Percentiles rank a stretch among this genome's conserved stretches.
These are phyloP conservation scores for Tetrahymena borealis DNA, from an alignment of 73 alveolate species.

Conservation along the genomic window DNA sequence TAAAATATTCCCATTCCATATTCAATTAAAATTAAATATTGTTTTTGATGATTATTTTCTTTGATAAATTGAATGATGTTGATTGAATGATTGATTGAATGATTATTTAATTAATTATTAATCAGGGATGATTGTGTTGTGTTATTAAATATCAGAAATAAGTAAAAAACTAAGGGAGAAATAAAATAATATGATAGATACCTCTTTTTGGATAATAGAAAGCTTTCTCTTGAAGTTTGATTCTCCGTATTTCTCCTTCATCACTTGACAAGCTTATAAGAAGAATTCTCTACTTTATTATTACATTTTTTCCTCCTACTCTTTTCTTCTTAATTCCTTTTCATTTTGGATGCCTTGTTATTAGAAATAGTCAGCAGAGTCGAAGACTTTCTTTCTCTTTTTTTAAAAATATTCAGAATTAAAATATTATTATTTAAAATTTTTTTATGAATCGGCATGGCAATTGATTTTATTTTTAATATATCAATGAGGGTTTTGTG, in stretches of 20 bases:
- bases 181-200: background rate
- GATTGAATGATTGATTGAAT: too few relatives aligned
- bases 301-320: background rate
- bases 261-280: background rate
- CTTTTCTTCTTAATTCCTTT: background rate
- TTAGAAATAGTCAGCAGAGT: background rate
- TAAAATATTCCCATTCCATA: too few relatives aligned
- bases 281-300: background rate
- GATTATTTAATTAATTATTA: too few relatives aligned
- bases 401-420: background rate
- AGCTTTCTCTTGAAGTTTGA: background rate
- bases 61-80: too few relatives aligned
- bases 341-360: background rate
- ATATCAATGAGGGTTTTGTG: too few relatives aligned
- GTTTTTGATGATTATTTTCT: too few relatives aligned
- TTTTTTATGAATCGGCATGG: background rate
- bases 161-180: background rate
- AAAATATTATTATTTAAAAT: background rate
- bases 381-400: background rate
- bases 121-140: too few relatives aligned
- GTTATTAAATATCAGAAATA: background rate
- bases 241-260: background rate
- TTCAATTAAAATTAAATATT: too few relatives aligned
- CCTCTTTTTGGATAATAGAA: background rate
- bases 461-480: background rate